phyloP scores from a whole-genome alignment of 2,329 filamentous ascomycete genomes.

The Talaromyces funiculosus region DNA sequence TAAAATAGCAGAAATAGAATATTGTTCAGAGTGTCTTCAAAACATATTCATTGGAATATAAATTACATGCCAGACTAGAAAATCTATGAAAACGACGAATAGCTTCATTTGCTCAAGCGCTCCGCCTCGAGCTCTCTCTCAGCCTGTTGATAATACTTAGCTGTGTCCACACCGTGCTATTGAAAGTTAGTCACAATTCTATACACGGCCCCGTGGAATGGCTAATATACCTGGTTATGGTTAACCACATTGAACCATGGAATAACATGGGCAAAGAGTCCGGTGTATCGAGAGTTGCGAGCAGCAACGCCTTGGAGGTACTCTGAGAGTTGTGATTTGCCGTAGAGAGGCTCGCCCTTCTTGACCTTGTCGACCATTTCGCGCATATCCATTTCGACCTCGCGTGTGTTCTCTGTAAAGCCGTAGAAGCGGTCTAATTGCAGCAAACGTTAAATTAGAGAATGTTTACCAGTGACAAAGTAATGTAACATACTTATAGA shows the following conservation, averaged over 20 bases:
- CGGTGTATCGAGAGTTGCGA: conserved; percentile 86
- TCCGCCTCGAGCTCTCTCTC: conserved; percentile 89
- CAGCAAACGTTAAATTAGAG: background rate
- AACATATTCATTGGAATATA: conserved; percentile 9
- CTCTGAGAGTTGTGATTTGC: conserved; percentile 67
- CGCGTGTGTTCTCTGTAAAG: conserved; percentile 83
- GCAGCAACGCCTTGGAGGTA: conserved; percentile 93
- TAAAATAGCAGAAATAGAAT: background rate
- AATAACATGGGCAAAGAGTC: conserved; percentile 73
- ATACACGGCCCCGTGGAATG: background rate
- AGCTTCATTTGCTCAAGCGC: conserved; percentile 35
- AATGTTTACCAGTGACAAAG: background rate
- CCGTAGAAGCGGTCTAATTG: conserved; percentile 85
- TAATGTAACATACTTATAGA: conserved; percentile 65
- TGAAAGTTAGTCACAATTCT: conserved; percentile 13
- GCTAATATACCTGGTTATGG: conserved; percentile 62
- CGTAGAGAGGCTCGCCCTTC: conserved; percentile 82
- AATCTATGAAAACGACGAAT: conserved; percentile 14
- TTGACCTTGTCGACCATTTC: conserved; percentile 99
- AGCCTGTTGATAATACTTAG: conserved; percentile 95
- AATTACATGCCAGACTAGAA: conserved; percentile 14
- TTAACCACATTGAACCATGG: conserved; percentile 99
- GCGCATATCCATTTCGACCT: conserved; percentile 92
- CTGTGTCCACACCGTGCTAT: conserved; percentile 91
- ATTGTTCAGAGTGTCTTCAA: background rate